Evolutionary conservation across 1,139 yeast genomes (phyloP), one percentile per base, ranked within the genome.

Genomic region (Lipomyces yarrowii): DNA sequence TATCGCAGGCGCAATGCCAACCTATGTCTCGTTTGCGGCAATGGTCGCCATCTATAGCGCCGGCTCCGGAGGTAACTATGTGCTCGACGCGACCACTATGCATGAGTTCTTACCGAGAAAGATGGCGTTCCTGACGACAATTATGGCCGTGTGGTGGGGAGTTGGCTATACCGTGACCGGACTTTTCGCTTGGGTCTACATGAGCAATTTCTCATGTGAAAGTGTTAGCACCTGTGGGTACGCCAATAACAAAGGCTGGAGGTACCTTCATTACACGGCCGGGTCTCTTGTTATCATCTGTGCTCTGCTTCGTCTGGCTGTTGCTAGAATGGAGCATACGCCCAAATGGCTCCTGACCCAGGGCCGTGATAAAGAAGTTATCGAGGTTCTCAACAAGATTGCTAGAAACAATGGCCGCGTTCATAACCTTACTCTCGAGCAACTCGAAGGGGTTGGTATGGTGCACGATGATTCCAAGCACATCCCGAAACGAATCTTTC

Each of bases 81-180:
- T 85, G 1, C 77, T 86, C 54, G 89, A 86, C 75, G 84, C 87
- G 39, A 81, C 87, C 63, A 85, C 86, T 3, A 85, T 86, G 71
- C 76, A 86, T 65, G 89, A 86, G 73, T 86, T 81, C 70, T 76
- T 86, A 66, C 89, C 90, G 2, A 78, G 79, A 57, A 82, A 81
- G 61, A 78, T 82, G 70, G 86, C 85, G 71, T 85, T 82, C 81
- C 75, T 86, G 66, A 79, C 84, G 62, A 85, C 88, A 0, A 77
- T 84, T 48, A 79, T 86, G 78, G 88, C 89, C 8, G 77, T 80
- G 35, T 86, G 84, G 79, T 86, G 89, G 89, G 88, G 87, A 67
- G 75, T 86, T 62, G 89, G 89, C 48, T 88, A 85, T 75, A 83
- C 87, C 0, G 77, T 86, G 58, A 83, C 87, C 11, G 79, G 79